Conservation (phyloP, 139 green algal species). For the Pycnococcus provasolii region DNA sequence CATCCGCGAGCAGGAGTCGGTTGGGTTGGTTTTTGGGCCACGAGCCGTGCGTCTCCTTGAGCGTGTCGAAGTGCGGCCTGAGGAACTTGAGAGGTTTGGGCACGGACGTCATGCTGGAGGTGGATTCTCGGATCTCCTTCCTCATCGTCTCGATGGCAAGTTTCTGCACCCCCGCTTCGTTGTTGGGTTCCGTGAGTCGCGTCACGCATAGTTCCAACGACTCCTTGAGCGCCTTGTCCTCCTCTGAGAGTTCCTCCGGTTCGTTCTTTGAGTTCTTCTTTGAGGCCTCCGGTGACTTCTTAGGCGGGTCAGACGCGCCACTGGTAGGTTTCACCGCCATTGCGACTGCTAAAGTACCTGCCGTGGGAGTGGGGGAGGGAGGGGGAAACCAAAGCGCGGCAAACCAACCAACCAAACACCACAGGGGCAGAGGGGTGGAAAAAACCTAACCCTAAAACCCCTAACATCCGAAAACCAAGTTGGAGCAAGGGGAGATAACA, state of each 20-base stretch:
- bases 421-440: no score
- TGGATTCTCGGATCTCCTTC: slow-evolving; percentile 44
- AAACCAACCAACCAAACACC: no score
- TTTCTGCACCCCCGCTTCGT: slow-evolving; percentile 45
- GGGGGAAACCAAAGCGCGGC: no score
- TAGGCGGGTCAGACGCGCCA: no score
- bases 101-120: slow-evolving; percentile 92
- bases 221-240: slow-evolving; percentile 78
- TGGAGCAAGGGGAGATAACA: no score
- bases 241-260: slow-evolving; percentile 65
- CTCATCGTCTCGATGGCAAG: slow-evolving; percentile 57
- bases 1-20: slow-evolving; percentile 66
- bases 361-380: no score
- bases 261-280: slow-evolving; percentile 38
- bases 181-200: slow-evolving; percentile 37
- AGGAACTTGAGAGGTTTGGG: slow-evolving; percentile 99
- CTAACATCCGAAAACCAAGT: no score
- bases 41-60: slow-evolving; percentile 54
- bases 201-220: slow-evolving; percentile 85
- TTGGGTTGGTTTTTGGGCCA: slow-evolving; percentile 37
- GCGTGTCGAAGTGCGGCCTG: slow-evolving; percentile 58
- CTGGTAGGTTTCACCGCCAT: no score
- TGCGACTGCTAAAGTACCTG: no score
- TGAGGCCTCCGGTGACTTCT: not conserved
- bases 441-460: no score